Percentiles rank a stretch among this genome's conserved stretches.
phyloP scores from a whole-genome alignment of 176 grass and related monocot species.

The Cymbopogon citratus region DNA sequence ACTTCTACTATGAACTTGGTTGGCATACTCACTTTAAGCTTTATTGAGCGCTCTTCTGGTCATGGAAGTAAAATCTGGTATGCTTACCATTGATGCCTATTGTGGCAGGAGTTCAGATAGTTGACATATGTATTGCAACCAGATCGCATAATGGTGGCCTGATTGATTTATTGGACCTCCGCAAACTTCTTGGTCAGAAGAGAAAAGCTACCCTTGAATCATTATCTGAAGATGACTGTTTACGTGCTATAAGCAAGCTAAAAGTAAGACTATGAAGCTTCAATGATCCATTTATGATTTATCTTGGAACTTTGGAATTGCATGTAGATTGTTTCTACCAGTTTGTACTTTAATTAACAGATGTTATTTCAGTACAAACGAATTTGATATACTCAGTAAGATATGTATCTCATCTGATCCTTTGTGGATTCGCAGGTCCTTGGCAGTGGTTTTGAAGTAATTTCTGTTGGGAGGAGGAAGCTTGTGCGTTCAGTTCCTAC shows the following conservation, averaged over 20 bases:
- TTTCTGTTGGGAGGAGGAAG: slow-evolving; percentile 81
- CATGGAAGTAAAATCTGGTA: neutral
- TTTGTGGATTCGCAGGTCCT: slow-evolving; percentile 59
- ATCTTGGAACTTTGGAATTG: neutral
- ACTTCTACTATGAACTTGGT: slow-evolving; percentile 98
- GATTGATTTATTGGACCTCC: slow-evolving; percentile 84
- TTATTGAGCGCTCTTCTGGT: neutral
- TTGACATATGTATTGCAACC: slow-evolving; percentile 94
- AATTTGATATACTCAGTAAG: neutral
- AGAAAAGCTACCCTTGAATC: slow-evolving; percentile 62
- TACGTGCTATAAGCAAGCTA: slow-evolving; percentile 94
- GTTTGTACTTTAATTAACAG: neutral
- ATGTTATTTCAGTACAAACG: neutral
- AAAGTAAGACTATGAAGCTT: slow-evolving; percentile 52
- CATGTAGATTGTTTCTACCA: neutral
- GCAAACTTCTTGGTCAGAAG: slow-evolving; percentile 63
- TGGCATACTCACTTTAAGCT: slow-evolving; percentile 25
- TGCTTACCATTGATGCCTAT: slow-evolving; percentile 13
- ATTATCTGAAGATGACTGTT: slow-evolving; percentile 87
- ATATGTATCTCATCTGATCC: neutral
- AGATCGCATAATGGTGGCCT: slow-evolving; percentile 82
- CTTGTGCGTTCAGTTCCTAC: slow-evolving; percentile 91
- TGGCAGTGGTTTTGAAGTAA: slow-evolving; percentile 98
- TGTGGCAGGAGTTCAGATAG: slow-evolving; percentile 86
- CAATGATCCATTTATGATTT: neutral